Evolutionary conservation across 2,329 filamentous ascomycete species (phyloP).

Genomic region (Ophiostoma quercus): DNA sequence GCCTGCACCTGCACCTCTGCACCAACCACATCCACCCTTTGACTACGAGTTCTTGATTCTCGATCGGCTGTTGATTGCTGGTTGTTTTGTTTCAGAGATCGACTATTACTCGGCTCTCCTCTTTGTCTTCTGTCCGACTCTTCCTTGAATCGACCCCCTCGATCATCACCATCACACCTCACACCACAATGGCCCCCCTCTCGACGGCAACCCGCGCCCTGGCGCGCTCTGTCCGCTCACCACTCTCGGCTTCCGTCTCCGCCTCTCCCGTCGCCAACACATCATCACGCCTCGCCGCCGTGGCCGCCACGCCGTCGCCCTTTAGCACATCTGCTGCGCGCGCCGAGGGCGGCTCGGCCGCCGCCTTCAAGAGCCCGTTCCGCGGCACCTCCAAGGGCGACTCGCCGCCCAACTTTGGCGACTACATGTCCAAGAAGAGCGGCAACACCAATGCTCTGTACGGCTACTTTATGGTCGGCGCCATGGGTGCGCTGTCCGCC

Average conservation of each 20-base stretch:
- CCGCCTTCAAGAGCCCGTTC: constrained; percentile 58
- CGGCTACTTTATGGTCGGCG: constrained; percentile 97
- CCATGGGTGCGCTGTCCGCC: constrained; percentile 85
- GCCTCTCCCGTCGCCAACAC: constrained; percentile 37
- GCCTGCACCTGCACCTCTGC: constrained; percentile 36
- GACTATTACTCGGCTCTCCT: background rate
- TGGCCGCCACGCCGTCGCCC: constrained; percentile 29
- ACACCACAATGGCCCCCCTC: constrained; percentile 59
- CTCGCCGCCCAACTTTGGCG: constrained; percentile 82
- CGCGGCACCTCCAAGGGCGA: constrained; percentile 53
- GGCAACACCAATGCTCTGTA: constrained; percentile 78
- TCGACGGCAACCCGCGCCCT: constrained; percentile 62
- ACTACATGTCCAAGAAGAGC: constrained; percentile 69
- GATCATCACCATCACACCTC: constrained; percentile 21
- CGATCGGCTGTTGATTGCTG: constrained; percentile 11
- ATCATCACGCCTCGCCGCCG: constrained; percentile 44
- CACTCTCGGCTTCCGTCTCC: constrained; percentile 10
- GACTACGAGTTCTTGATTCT: background rate
- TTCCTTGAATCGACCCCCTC: background rate
- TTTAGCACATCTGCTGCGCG: constrained; percentile 48
- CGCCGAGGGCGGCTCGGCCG: constrained; percentile 39
- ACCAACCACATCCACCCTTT: background rate
- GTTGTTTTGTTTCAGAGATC: background rate
- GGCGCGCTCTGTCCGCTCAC: constrained; percentile 47
- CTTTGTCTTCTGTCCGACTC: no score